Evolutionary conservation across 257 asterid genomes (phyloP).

Genomic region (Solanum arcanum): DNA sequence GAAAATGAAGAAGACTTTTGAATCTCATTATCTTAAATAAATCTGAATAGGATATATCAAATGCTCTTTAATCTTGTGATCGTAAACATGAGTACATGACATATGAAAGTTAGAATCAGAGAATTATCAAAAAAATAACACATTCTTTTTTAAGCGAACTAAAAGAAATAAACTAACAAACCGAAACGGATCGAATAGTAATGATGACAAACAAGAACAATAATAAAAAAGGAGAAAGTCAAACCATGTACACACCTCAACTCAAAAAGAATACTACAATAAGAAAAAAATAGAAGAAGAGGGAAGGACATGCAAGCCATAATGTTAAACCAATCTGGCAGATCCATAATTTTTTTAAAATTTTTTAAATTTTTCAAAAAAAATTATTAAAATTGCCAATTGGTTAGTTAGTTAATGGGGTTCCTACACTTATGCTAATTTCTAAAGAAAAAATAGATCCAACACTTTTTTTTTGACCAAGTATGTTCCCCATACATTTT

Average conservation of each 20-base stretch:
- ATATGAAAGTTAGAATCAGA: not conserved
- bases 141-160: too few species aligned
- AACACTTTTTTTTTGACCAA: constrained; percentile 11
- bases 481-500: constrained; percentile 5
- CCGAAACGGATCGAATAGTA: not conserved
- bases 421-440: constrained; percentile 28
- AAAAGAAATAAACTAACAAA: not conserved
- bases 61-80: not conserved
- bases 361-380: too few species aligned
- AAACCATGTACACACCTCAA: not conserved
- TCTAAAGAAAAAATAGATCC: constrained; percentile 1
- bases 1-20: not conserved
- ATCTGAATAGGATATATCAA: not conserved
- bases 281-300: not conserved
- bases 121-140: too few species aligned
- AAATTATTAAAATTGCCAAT: not conserved
- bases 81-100: not conserved
- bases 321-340: constrained; percentile 2
- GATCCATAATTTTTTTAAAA: not conserved
- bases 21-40: not conserved
- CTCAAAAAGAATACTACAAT: not conserved
- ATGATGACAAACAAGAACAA: not conserved
- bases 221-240: not conserved
- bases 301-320: not conserved
- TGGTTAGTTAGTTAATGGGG: constrained; percentile 13